A percentile compares a stretch with the other conserved stretches of the same genome.
Conservation (phyloP, 805 yeast species). For the Candida qinlingensis region DNA sequence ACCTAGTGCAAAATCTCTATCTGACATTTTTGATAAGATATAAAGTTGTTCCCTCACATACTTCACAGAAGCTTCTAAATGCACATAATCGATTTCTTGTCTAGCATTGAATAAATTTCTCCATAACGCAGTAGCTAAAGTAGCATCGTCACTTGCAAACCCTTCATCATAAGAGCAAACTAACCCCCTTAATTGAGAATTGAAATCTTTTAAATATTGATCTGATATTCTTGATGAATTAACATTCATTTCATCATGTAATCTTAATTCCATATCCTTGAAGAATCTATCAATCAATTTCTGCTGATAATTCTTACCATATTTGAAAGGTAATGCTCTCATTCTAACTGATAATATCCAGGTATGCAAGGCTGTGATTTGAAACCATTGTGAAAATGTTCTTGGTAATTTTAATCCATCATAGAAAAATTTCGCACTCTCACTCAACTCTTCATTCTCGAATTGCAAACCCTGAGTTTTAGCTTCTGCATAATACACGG, state of each 20-base stretch:
- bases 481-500: constrained; percentile 79
- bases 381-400: constrained; percentile 95
- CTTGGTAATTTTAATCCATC: constrained; percentile 76
- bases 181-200: constrained; percentile 83
- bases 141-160: constrained; percentile 68
- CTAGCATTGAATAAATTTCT: constrained; percentile 89
- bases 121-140: constrained; percentile 77
- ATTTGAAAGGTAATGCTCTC: constrained; percentile 92
- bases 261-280: constrained; percentile 80
- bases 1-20: constrained; percentile 91
- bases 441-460: constrained; percentile 66
- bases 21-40: constrained; percentile 78
- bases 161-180: constrained; percentile 93
- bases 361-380: constrained; percentile 81
- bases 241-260: constrained; percentile 83
- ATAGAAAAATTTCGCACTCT: constrained; percentile 78
- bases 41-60: constrained; percentile 87
- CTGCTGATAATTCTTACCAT: constrained; percentile 87
- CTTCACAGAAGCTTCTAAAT: constrained; percentile 83
- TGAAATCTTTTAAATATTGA: constrained; percentile 82
- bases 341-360: constrained; percentile 94
- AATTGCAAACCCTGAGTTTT: constrained; percentile 77
- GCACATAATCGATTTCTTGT: constrained; percentile 72
- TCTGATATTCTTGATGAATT: constrained; percentile 77
- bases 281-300: constrained; percentile 85